Percentiles rank a stretch among this genome's conserved stretches.
These are phyloP conservation scores for Deinandra increscens DNA, from an alignment of 129 eudicot species.

Conservation along the genomic window DNA sequence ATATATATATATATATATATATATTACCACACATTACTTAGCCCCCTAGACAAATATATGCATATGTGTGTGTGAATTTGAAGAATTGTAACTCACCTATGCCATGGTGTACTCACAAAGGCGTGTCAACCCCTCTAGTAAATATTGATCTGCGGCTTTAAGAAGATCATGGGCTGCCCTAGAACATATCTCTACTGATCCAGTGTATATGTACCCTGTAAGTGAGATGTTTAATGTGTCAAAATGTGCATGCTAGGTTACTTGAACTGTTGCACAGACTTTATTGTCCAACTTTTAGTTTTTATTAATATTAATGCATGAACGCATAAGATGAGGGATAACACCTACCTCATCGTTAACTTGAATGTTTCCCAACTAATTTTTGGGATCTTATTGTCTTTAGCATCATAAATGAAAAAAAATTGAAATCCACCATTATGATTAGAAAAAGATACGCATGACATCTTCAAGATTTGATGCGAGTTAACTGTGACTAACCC, in stretches of 20 bases:
- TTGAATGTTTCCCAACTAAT: constrained; percentile 90
- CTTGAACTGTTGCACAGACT: neutral
- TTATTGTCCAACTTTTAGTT: neutral
- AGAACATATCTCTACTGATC: constrained; percentile 66
- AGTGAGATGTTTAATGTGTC: neutral
- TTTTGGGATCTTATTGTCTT: constrained; percentile 77
- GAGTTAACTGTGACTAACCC: constrained; percentile 44
- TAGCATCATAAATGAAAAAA: constrained; percentile 41
- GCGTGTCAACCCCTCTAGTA: constrained; percentile 77
- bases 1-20: too few species aligned
- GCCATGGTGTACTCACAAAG: constrained; percentile 83
- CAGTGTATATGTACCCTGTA: constrained; percentile 84
- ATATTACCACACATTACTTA: neutral
- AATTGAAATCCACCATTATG: neutral
- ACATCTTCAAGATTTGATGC: neutral
- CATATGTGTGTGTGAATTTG: neutral
- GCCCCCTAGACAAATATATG: neutral
- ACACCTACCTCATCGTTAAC: constrained; percentile 81
- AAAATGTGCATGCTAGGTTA: neutral
- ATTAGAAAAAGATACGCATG: neutral
- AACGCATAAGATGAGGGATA: neutral
- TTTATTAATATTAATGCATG: neutral
- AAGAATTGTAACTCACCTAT: constrained; percentile 39
- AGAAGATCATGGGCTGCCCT: constrained; percentile 79
- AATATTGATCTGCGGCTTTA: constrained; percentile 83